phyloP scores from a whole-genome alignment of 2,329 filamentous ascomycete genomes.

The Penicillium sp. region DNA sequence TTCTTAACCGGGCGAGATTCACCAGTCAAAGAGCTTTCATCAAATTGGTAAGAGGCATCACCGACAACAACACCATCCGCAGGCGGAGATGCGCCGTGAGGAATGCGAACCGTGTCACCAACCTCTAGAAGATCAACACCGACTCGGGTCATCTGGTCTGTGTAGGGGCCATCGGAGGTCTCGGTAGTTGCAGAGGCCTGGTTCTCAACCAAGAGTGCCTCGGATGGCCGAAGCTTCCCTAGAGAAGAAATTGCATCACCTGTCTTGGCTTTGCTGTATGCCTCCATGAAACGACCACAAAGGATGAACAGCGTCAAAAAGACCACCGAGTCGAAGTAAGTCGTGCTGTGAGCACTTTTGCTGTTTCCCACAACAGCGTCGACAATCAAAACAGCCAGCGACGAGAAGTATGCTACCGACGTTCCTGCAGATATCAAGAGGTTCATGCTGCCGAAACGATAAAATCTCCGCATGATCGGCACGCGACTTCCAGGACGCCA shows the following conservation, averaged over 20 bases:
- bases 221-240: slow-evolving; percentile 75
- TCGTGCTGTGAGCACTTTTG: slow-evolving; percentile 59
- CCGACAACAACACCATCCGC: slow-evolving; percentile 71
- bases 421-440: slow-evolving; percentile 89
- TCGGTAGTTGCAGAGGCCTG: not conserved
- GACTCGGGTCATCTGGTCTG: slow-evolving; percentile 50
- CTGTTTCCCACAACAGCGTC: slow-evolving; percentile 43
- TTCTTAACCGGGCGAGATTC: slow-evolving; percentile 54
- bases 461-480: slow-evolving; percentile 75
- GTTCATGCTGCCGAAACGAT: slow-evolving; percentile 97
- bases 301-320: slow-evolving; percentile 90
- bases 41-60: slow-evolving; percentile 69
- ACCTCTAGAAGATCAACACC: slow-evolving; percentile 72
- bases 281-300: slow-evolving; percentile 64
- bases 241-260: slow-evolving; percentile 83
- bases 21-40: slow-evolving; percentile 84
- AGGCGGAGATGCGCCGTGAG: slow-evolving; percentile 80
- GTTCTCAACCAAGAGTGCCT: slow-evolving; percentile 67
- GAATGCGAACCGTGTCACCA: slow-evolving; percentile 74
- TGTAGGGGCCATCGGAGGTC: slow-evolving; percentile 2
- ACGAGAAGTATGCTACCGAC: slow-evolving; percentile 83
- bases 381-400: slow-evolving; percentile 75
- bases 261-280: slow-evolving; percentile 88
- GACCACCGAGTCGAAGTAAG: slow-evolving; percentile 90
- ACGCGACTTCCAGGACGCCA: slow-evolving; percentile 78